Percentiles rank a stretch among this genome's conserved stretches.
phyloP scores from a whole-genome alignment of 257 asterid genomes.

The Plantago elongata region DNA sequence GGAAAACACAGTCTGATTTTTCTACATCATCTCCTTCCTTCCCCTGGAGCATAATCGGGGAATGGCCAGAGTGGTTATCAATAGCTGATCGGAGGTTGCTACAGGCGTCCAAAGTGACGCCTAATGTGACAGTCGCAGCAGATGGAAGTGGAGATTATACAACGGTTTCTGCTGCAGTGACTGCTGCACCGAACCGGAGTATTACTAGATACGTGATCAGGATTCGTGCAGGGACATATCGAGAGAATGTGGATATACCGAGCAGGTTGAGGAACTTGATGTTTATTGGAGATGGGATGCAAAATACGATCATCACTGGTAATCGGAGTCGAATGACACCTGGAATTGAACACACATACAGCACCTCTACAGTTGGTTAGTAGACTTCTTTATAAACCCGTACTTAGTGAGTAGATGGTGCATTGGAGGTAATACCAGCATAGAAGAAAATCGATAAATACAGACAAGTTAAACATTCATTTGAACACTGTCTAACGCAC shows the following conservation, averaged over 20 bases:
- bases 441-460: no score
- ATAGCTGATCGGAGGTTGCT: conserved; percentile 67
- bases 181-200: conserved; percentile 70
- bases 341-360: conserved; percentile 53
- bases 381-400: no score
- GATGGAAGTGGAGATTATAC: conserved; percentile 73
- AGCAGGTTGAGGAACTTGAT: conserved; percentile 58
- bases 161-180: conserved; percentile 75
- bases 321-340: conserved; percentile 60
- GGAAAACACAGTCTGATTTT: no score
- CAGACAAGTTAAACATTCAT: no score
- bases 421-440: no score
- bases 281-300: conserved; percentile 82
- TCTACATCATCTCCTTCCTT: no score
- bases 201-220: conserved; percentile 51
- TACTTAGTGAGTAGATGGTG: no score
- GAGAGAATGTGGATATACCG: conserved; percentile 70
- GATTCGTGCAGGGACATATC: conserved; percentile 69
- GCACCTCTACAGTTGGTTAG: conserved; percentile 80
- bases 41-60: not conserved
- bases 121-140: conserved; percentile 76
- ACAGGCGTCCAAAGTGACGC: conserved; percentile 53
- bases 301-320: conserved; percentile 66
- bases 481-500: no score
- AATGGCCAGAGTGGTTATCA: conserved; percentile 48